phyloP scores from a whole-genome alignment of 2,329 filamentous ascomycete species.

The Hawksworthiomyces lignivorus region DNA sequence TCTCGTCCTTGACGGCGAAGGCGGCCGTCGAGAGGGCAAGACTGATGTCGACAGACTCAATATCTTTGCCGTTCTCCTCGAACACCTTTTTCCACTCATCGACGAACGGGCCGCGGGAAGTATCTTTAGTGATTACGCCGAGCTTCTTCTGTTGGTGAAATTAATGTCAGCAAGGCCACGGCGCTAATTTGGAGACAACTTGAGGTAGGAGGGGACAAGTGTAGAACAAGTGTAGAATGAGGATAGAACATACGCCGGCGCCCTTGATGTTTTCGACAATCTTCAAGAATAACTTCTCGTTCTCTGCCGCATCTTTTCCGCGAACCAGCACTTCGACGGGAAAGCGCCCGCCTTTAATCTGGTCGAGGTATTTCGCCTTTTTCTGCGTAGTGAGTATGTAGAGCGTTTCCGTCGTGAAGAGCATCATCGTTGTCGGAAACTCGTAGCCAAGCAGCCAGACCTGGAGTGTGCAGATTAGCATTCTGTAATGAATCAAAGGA shows the following conservation, averaged over 20 bases:
- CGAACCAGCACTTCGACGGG: conserved; percentile 87
- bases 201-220: too few species aligned
- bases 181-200: too few species aligned
- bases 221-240: too few species aligned
- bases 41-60: conserved; percentile 82
- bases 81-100: conserved; percentile 93
- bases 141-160: conserved; percentile 65
- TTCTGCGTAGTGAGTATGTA: conserved; percentile 95
- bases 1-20: conserved; percentile 90
- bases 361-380: conserved; percentile 94
- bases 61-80: conserved; percentile 69
- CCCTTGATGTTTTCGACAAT: conserved; percentile 80
- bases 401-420: conserved; percentile 80
- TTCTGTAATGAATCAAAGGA: not conserved
- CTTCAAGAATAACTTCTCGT: conserved; percentile 81
- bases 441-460: conserved; percentile 99
- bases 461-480: conserved; percentile 44
- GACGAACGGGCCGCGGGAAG: conserved; percentile 77
- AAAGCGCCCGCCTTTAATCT: conserved; percentile 84
- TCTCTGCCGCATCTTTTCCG: conserved; percentile 85
- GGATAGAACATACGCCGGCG: conserved; percentile 62
- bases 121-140: conserved; percentile 78
- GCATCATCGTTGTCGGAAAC: conserved; percentile 90
- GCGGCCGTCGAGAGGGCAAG: conserved; percentile 73
- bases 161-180: conserved; percentile 13